Percentiles rank a stretch among this genome's conserved stretches.
These are phyloP conservation scores for Candida arabinofermentans DNA, from an alignment of 805 yeast genomes.

Conservation along the genomic window DNA sequence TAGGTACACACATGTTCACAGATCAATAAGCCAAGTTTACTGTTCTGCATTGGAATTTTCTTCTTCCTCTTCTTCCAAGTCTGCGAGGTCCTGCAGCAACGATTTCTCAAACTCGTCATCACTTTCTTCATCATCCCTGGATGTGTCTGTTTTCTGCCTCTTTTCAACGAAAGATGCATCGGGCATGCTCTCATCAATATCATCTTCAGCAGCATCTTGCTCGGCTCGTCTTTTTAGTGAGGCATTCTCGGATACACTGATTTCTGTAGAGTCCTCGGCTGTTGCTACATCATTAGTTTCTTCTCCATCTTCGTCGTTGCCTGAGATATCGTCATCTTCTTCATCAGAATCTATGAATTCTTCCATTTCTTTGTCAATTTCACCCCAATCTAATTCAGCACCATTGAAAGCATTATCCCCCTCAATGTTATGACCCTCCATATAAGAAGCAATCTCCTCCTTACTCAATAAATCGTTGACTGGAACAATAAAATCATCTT, in stretches of 20 bases:
- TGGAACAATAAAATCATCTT: slow-evolving; percentile 50
- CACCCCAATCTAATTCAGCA: slow-evolving; percentile 46
- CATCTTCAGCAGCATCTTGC: slow-evolving; percentile 20
- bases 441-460: slow-evolving; percentile 43
- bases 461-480: slow-evolving; percentile 44
- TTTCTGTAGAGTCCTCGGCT: slow-evolving; percentile 14
- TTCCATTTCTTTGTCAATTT: slow-evolving; percentile 53
- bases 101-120: slow-evolving; percentile 48
- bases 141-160: slow-evolving; percentile 15
- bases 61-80: slow-evolving; percentile 32
- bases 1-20: too few relatives aligned
- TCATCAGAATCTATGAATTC: slow-evolving; percentile 47
- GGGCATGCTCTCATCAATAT: slow-evolving; percentile 12
- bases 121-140: slow-evolving; percentile 27
- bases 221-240: slow-evolving; percentile 16
- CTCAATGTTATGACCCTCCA: slow-evolving; percentile 32
- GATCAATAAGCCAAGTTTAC: not conserved
- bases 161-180: slow-evolving; percentile 16
- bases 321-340: slow-evolving; percentile 29
- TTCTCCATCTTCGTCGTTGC: slow-evolving; percentile 2
- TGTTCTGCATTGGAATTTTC: not conserved
- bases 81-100: slow-evolving; percentile 46
- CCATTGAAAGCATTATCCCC: slow-evolving; percentile 38
- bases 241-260: slow-evolving; percentile 12
- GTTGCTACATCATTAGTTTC: slow-evolving; percentile 12